A percentile compares a stretch with the other conserved stretches of the same genome.
phyloP scores from a whole-genome alignment of 345 rosid genomes.

The Draba incana region DNA sequence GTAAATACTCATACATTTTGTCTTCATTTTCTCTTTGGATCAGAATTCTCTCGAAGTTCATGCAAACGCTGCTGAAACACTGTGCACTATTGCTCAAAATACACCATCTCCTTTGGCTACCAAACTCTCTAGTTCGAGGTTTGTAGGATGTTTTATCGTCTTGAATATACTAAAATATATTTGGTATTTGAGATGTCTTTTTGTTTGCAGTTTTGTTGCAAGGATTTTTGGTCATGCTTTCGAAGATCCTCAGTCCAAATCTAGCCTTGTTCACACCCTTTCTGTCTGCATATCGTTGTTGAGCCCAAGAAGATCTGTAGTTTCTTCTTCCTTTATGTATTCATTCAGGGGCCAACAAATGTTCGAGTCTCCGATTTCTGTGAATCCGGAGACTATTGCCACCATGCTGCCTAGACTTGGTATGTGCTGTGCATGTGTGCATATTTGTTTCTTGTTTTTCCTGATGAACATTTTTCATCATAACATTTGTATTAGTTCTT shows the following conservation, averaged over 20 bases:
- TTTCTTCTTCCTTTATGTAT: slow-evolving; percentile 77
- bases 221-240: slow-evolving; percentile 92
- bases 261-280: slow-evolving; percentile 90
- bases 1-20: slow-evolving; percentile 9
- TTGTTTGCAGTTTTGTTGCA: slow-evolving; percentile 74
- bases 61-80: slow-evolving; percentile 90
- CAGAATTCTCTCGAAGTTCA: slow-evolving; percentile 88
- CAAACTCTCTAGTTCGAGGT: slow-evolving; percentile 92
- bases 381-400: slow-evolving; percentile 79
- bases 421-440: slow-evolving; percentile 31
- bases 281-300: slow-evolving; percentile 96
- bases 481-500: slow-evolving; percentile 2
- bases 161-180: slow-evolving; percentile 4
- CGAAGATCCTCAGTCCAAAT: slow-evolving; percentile 87
- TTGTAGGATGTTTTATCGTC: slow-evolving; percentile 31
- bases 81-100: slow-evolving; percentile 88
- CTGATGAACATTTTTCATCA: not conserved
- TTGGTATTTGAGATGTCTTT: slow-evolving; percentile 16
- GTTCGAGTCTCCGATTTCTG: slow-evolving; percentile 76
- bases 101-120: slow-evolving; percentile 88
- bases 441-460: slow-evolving; percentile 1
- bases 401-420: slow-evolving; percentile 98
- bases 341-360: slow-evolving; percentile 86
- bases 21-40: slow-evolving; percentile 19
- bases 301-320: slow-evolving; percentile 87